Base-by-base conservation (phyloP, 805 yeast genomes). In the Diddensiella santjacobensis region DNA sequence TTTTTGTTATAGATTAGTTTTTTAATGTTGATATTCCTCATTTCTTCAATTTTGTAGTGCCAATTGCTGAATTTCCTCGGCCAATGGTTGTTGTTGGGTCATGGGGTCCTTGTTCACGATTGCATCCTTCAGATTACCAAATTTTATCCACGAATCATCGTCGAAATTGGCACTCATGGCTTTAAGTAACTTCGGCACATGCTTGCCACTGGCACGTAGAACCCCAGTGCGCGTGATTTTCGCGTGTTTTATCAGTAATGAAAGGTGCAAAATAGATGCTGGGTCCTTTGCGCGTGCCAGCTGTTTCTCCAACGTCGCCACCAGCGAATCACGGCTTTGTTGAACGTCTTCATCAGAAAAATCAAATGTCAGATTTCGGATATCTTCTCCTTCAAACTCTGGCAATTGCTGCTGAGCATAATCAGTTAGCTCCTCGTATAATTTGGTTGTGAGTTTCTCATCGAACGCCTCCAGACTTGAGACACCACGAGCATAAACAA, bases 181-280 rank as follows among this genome's bases (percentile, higher is more conserved):
- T 41, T 59, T 59, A 37, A 64, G 51, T 3, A 64, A 38, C 29
- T 59, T 59, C 4, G 68, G 67, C 18, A 62, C 59, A 17, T 54
- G 51, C 45, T 62, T 63, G 13, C 68, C 67, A 3, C 56, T 42
- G 22, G 61, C 47, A 19, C 56, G 50, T 18, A 64, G 50, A 8
- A 55, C 31, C 1, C 61, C 62, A 5, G 53, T 49, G 3, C 46
- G 44, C 19, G 39, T 40, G 17, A 51, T 42, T 3, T 20, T 17
- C 2, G 60, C 53, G 35, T 59, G 59, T 33, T 47, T 48, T 3
- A 58, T 44, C 4, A 54, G 50, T 2, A 54, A 50, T 1, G 67
- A 63, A 23, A 61, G 40, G 36, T 60, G 66, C 29, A 64, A 51
- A 10, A 56, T 44, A 19, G 51, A 44, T 3, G 66, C 59, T 1